Evolutionary conservation across 306 rosid species (phyloP).

Genomic region (Oemleria cerasiformis): DNA sequence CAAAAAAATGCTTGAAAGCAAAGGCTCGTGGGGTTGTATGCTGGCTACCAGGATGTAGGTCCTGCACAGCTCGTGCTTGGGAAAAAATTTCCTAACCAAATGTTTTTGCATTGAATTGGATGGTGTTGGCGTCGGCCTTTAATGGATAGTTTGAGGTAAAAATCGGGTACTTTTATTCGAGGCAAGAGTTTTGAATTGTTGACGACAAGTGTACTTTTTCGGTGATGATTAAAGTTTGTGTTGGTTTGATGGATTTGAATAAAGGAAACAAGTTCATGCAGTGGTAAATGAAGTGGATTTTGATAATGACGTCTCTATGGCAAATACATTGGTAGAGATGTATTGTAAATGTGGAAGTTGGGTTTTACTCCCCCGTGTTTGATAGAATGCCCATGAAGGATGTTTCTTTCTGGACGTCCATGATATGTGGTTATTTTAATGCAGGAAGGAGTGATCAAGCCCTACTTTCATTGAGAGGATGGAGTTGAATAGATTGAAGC

Average conservation of each 20-base stretch:
- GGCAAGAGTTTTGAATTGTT: slow-evolving; percentile 35
- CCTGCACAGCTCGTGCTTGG: slow-evolving; percentile 36
- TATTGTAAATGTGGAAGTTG: slow-evolving; percentile 53
- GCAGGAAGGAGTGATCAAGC: slow-evolving; percentile 37
- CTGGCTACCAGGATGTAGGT: slow-evolving; percentile 45
- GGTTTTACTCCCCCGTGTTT: slow-evolving; percentile 41
- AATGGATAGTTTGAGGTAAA: slow-evolving; percentile 49
- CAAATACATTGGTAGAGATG: slow-evolving; percentile 61
- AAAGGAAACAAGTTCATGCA: slow-evolving; percentile 49
- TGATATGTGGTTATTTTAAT: slow-evolving; percentile 54
- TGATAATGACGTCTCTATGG: slow-evolving; percentile 30
- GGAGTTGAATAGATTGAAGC: slow-evolving; percentile 53
- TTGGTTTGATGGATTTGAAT: slow-evolving; percentile 58
- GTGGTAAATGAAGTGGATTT: slow-evolving; percentile 49
- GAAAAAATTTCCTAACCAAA: slow-evolving; percentile 39
- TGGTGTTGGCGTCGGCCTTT: slow-evolving; percentile 44
- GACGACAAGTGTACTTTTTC: slow-evolving; percentile 52
- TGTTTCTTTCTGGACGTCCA: slow-evolving; percentile 61
- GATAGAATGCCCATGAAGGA: slow-evolving; percentile 52
- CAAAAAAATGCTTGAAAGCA: slow-evolving; percentile 57
- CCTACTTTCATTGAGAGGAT: slow-evolving; percentile 47
- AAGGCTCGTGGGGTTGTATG: slow-evolving; percentile 63
- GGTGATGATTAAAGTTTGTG: slow-evolving; percentile 47
- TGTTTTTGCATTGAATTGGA: too few species aligned
- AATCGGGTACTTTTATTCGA: slow-evolving; percentile 34